Base-by-base conservation (phyloP, 2,329 filamentous ascomycete species). In the Penicillium sp. region DNA sequence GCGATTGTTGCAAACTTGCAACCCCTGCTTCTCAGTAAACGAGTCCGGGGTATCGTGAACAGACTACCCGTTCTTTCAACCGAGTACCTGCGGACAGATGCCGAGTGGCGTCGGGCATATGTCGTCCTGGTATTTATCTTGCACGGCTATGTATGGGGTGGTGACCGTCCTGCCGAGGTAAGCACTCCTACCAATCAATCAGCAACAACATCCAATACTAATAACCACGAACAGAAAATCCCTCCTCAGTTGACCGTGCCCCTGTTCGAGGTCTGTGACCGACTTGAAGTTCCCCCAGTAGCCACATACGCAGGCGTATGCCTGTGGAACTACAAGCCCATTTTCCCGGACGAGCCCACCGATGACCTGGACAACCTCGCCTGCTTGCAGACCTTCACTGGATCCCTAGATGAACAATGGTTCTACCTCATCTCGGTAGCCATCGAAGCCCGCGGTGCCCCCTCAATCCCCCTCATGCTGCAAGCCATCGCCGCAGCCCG, bases 341-440 rank as follows among this genome's bases (percentile, higher is more conserved):
- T 98, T 53, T 97, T 98, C 70, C 78, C 86, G 58, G 86, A 91
- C 60, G 93, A 97, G 73, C 84, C 85, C 35, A 86, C 95, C 56
- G 91, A 96, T 69, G 86, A 86, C 62, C 82, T 98, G 46, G 88
- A 95, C 69, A 98, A 99, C 68, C 83, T 99, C 55, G 87, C 91
- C 41, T 95, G 91, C 2, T 82, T 98, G 59, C 86, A 87, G 68
- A 97, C 95, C 16, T 96, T 97, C 70, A 98, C 95, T 16, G 95
- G 95, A 50, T 93, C 92, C 8, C 81, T 96, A 54, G 95, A 99
- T 71, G 95, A 99, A 77, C 96, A 95, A 61, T 99, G 95, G 95
- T 99, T 99, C 73, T 99, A 98, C 73, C 82, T 99, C 13, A 86
- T 98, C 52, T 97, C 92, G 0, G 90, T 97, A 3, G 95, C 93